Evolutionary conservation across 192 early-diverging fungal genomes (phyloP).

Genomic region (Powellomyces hirtus): DNA sequence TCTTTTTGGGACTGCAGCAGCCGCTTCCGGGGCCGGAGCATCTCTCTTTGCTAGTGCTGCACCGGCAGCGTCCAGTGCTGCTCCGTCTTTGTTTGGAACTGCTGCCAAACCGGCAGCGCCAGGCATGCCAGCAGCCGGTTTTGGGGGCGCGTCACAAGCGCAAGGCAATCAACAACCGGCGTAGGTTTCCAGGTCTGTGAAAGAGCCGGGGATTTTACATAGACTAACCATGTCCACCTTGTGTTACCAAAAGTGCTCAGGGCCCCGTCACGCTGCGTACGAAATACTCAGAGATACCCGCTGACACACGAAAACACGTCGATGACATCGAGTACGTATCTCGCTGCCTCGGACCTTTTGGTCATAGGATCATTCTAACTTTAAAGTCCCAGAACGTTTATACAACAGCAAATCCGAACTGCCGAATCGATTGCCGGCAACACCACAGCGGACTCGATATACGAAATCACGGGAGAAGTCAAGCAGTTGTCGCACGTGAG

Average conservation of each 20-base stretch:
- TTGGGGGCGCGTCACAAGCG: too few species aligned
- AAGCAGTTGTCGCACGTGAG: conserved; percentile 8
- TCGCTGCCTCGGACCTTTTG: too few species aligned
- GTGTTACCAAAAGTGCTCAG: background rate
- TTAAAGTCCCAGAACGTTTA: too few species aligned
- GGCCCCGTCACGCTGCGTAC: background rate
- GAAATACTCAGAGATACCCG: background rate
- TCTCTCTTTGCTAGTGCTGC: too few species aligned
- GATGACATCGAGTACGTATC: background rate
- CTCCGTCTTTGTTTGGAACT: background rate
- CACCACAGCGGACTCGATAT: conserved; percentile 9
- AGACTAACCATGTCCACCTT: background rate
- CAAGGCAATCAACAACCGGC: background rate
- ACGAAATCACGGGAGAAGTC: conserved; percentile 21
- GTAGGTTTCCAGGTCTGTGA: background rate
- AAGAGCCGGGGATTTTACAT: background rate
- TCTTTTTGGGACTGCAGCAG: background rate
- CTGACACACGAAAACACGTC: background rate
- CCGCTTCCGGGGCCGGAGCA: too few species aligned
- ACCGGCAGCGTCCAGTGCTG: too few species aligned
- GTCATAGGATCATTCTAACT: too few species aligned
- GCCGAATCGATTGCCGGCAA: conserved; percentile 22
- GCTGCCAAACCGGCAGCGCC: too few species aligned
- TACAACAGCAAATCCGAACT: conserved; percentile 12
- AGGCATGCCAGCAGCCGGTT: too few species aligned